Conservation (phyloP, 768 basidiomycete species). For the Tephrocybe rancida region DNA sequence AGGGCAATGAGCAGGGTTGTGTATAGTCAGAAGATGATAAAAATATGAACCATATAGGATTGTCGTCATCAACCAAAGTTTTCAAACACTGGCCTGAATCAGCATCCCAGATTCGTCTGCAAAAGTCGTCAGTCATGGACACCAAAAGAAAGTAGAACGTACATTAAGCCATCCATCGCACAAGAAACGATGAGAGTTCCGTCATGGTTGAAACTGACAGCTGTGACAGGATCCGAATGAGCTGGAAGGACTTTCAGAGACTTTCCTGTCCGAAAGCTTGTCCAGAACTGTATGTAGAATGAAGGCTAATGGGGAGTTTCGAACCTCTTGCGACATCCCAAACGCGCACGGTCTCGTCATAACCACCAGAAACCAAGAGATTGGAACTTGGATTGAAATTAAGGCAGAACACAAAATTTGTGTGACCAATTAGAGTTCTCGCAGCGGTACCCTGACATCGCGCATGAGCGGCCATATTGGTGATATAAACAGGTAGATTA, state of each 20-base stretch:
- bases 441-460: conserved; percentile 52
- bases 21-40: not conserved
- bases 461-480: conserved; percentile 8
- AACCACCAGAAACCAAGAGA: conserved; percentile 90
- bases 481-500: conserved; percentile 12
- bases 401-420: conserved; percentile 92
- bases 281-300: not conserved
- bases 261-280: conserved; percentile 51
- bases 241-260: conserved; percentile 90
- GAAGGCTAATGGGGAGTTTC: conserved; percentile 4
- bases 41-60: conserved; percentile 77
- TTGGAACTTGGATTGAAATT: conserved; percentile 92
- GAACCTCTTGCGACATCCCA: conserved; percentile 94
- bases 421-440: conserved; percentile 80
- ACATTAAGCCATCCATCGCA: conserved; percentile 98
- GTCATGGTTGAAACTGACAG: conserved; percentile 92
- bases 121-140: conserved; percentile 5
- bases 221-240: conserved; percentile 96
- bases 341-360: conserved; percentile 94
- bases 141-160: conserved; percentile 30
- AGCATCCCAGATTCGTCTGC: conserved; percentile 96
- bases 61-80: conserved; percentile 95
- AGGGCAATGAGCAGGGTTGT: conserved; percentile 10
- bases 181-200: conserved; percentile 94
- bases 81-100: conserved; percentile 98